A percentile compares a stretch with the other conserved stretches of the same genome.
These are phyloP conservation scores for Strobilomyces confusus DNA, from an alignment of 768 basidiomycete species.

Conservation along the genomic window DNA sequence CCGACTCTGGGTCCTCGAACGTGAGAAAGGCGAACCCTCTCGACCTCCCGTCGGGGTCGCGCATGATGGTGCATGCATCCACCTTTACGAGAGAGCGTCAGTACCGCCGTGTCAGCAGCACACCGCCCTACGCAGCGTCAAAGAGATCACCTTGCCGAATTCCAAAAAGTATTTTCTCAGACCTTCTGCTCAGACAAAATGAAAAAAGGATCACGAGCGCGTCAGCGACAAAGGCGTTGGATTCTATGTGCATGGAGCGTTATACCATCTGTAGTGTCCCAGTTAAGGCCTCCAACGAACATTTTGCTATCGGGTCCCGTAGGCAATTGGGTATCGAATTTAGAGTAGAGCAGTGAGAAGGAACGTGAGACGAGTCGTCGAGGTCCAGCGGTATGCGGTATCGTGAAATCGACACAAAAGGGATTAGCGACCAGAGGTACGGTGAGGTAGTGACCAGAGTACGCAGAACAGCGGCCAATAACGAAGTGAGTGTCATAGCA, in stretches of 20 bases:
- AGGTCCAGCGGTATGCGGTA: conserved; percentile 36
- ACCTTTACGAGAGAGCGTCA: conserved; percentile 41
- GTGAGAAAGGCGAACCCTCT: conserved; percentile 85
- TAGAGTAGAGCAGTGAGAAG: conserved; percentile 24
- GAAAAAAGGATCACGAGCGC: conserved; percentile 11
- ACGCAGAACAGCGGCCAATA: conserved; percentile 30
- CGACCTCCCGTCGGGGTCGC: conserved; percentile 69
- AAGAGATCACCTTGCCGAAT: conserved; percentile 61
- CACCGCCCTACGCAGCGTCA: not conserved
- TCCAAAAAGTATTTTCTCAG: conserved; percentile 71
- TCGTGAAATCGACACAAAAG: conserved; percentile 32
- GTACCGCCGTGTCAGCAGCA: conserved; percentile 1
- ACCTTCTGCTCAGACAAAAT: conserved; percentile 44
- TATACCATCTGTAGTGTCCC: conserved; percentile 90
- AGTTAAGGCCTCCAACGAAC: conserved; percentile 88
- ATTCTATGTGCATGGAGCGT: conserved; percentile 25
- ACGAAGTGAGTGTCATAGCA: conserved; percentile 23
- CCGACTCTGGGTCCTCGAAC: conserved; percentile 63
- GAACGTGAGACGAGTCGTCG: conserved; percentile 27
- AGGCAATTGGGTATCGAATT: conserved; percentile 30
- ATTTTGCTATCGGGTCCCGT: conserved; percentile 63
- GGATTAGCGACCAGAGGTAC: conserved; percentile 34
- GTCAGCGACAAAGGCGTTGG: conserved; percentile 25
- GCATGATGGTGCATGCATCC: conserved; percentile 83
- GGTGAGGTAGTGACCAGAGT: conserved; percentile 32